Percentiles rank a stretch among this genome's conserved stretches.
Conservation (phyloP, 208 protist species). For the Trypanosoma grayi region DNA sequence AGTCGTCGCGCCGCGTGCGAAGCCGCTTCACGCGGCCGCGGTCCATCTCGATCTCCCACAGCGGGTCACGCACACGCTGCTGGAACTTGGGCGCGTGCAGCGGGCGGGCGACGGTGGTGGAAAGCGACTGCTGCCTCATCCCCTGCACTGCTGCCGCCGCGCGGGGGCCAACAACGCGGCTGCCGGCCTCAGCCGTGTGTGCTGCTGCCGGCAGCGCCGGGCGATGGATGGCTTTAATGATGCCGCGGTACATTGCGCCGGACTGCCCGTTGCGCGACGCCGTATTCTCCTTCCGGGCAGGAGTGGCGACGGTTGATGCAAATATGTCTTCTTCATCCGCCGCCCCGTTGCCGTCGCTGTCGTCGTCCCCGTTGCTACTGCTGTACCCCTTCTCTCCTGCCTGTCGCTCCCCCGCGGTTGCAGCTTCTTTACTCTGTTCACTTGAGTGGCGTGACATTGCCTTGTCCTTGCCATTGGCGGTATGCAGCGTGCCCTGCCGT, state of each 20-base stretch:
- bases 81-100: constrained; percentile 62
- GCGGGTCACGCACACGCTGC: constrained; percentile 67
- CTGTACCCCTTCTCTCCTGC: too few relatives aligned
- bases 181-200: not conserved
- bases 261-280: not conserved
- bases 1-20: constrained; percentile 27
- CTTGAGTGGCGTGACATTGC: not conserved
- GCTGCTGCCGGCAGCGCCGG: not conserved
- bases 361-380: constrained; percentile 4
- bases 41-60: constrained; percentile 89
- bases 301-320: not conserved
- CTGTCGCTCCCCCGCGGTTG: not conserved
- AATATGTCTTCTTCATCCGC: not conserved
- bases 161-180: constrained; percentile 27
- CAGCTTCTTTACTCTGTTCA: not conserved
- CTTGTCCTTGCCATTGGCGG: not conserved
- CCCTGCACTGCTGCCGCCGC: constrained; percentile 46
- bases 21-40: constrained; percentile 83
- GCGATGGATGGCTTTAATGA: constrained; percentile 44
- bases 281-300: not conserved
- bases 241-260: constrained; percentile 34
- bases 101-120: constrained; percentile 45
- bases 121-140: constrained; percentile 27
- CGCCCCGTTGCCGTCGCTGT: not conserved
- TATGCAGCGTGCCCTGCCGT: not conserved